Evolutionary conservation across 2,329 filamentous ascomycete species (phyloP).

Genomic region (Colletotrichum navitas): DNA sequence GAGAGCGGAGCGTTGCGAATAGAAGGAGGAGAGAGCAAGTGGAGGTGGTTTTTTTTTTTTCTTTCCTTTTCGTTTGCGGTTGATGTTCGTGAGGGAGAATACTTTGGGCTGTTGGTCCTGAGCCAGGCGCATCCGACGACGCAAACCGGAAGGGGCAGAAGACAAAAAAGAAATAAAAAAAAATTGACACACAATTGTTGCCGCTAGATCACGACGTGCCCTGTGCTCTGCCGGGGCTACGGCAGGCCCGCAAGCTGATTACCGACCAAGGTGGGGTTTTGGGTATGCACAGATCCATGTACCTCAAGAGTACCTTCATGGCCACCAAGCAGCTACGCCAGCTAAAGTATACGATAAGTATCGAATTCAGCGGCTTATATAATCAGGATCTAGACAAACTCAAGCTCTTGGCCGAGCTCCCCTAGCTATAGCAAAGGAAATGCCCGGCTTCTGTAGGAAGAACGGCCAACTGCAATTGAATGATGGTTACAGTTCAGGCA

Average conservation of each 20-base stretch:
- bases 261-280: slow-evolving; percentile 28
- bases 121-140: slow-evolving; percentile 22
- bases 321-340: too few species aligned
- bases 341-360: slow-evolving; percentile 16
- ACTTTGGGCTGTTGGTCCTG: slow-evolving; percentile 12
- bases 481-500: neutral
- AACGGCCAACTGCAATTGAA: slow-evolving; percentile 29
- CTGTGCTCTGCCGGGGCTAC: slow-evolving; percentile 38
- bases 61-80: slow-evolving; percentile 28
- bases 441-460: neutral
- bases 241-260: slow-evolving; percentile 19
- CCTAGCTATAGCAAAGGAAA: slow-evolving; percentile 12
- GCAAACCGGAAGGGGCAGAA: slow-evolving; percentile 19
- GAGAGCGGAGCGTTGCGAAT: slow-evolving; percentile 28
- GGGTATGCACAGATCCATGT: slow-evolving; percentile 11
- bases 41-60: slow-evolving; percentile 33
- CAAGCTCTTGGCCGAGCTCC: slow-evolving; percentile 28
- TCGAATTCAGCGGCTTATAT: neutral
- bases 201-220: slow-evolving; percentile 39
- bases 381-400: slow-evolving; percentile 24
- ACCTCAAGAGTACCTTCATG: slow-evolving; percentile 20
- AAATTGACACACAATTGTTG: slow-evolving; percentile 32
- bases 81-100: slow-evolving; percentile 28
- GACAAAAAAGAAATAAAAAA: slow-evolving; percentile 22
- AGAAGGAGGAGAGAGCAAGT: slow-evolving; percentile 11